Base-by-base conservation (phyloP, 345 rosid genomes). In the Hibiscus mutabilis region DNA sequence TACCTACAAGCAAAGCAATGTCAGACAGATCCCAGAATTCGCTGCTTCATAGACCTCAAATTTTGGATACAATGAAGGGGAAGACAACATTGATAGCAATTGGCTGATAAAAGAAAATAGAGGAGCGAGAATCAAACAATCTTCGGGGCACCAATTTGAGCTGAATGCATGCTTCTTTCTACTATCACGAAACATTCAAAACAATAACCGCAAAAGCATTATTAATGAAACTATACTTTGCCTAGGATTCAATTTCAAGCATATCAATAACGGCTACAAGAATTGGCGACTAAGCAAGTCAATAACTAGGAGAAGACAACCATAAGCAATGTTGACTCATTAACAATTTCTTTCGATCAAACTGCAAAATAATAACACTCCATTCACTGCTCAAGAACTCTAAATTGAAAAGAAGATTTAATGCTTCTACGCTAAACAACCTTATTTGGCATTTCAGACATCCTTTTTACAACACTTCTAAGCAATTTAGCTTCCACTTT, bases 1-100 rank as follows among this genome's bases (percentile, higher is more conserved):
- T 65, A 67, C 88, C 88, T 87, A 79, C 69, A 22, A 44, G 55
- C 35, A 44, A 44, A 22, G 46, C 46, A 42, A 42, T 42, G 46
- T 42, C 46, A 42, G 46, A 42, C 46, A 42, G 46, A 42, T 10
- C 46, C 46, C 12, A 42, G 14, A 42, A 42, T 2, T 42, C 1
- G 14, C 46, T 0, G 46, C 0, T 42, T 42, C 46, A 42, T 1
- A 24, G 40, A 63, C 68, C 46, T 60, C 22, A 31, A 63, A 19
- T 18, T 40, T 65, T 22, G 0, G 9, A 60, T 16, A 42, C 53
- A 64, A 3, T 40, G 46, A 42, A 42, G 46, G 46, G 46, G 46
- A 42, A 42, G 46, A 42, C 46, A 10, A 42, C 46, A 19, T 64
- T 12, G 52, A 24, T 63, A 21, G 52, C 18, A 21, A 5, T 22